Evolutionary conservation across 768 basidiomycete species (phyloP), one percentile per base, ranked within the genome.

Genomic region (Mycena venus): DNA sequence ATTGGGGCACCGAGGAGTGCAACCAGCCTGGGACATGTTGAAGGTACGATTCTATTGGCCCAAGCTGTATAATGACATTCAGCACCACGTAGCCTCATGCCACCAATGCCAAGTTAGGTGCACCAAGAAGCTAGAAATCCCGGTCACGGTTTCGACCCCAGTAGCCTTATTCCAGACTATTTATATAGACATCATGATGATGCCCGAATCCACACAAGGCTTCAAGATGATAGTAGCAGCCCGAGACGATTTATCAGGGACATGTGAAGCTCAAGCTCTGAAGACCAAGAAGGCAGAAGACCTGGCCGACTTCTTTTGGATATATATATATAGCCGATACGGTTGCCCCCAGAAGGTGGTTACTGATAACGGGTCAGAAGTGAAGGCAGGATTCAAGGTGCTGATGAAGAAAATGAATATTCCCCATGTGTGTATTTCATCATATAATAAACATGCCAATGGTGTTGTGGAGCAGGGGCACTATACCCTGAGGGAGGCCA

Each of bases 301-400:
- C 1, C 38, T 85, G 0, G 78, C 77, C 11, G 74, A 77, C 9
- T 85, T 85, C 63, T 78, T 85, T 4, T 83, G 83, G 84, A 31
- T 75, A 68, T 0, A n/a, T n/a, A n/a, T n/a, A n/a, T n/a, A n/a
- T n/a, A n/a, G n/a, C 68, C 83, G 8, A 75, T 51, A 15, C 69
- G 83, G 4, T n/a, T n/a, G n/a, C n/a, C n/a, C n/a, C n/a, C n/a
- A n/a, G n/a, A n/a, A n/a, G n/a, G n/a, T n/a, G n/a, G 71, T 78
- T 2, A 83, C 83, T 3, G 83, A 84, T 56, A 84, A 84, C 65
- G 81, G 84, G 7, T 21, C 77, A 2, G 79, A 78, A 44, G 77
- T 75, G 0, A 72, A 72, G 27, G 80, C 75, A 29, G 82, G 78
- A 3, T 78, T 82, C 60, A 32, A 51, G 42, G 25, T 23, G 0